Evolutionary conservation across 768 basidiomycete species (phyloP).

Genomic region (Daedaleopsis nitida): DNA sequence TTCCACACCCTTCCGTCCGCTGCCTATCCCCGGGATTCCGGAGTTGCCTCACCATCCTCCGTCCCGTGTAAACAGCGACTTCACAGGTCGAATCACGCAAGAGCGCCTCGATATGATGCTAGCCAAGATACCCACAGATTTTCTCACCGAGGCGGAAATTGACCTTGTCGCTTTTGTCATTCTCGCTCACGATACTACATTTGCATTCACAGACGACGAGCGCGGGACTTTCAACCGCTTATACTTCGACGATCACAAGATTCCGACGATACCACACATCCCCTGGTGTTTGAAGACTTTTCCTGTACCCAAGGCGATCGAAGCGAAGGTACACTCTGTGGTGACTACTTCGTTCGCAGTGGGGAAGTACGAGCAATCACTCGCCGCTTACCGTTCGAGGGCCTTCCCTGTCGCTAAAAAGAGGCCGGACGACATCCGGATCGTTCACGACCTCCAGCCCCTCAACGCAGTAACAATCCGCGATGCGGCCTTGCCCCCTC

Average conservation of each 20-base stretch:
- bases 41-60: too few relatives aligned
- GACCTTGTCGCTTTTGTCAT: constrained; percentile 22
- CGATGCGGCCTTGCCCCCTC: constrained; percentile 19
- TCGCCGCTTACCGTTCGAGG: constrained; percentile 23
- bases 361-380: constrained; percentile 22
- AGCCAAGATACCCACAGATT: constrained; percentile 9
- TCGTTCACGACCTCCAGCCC: constrained; percentile 22
- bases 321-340: constrained; percentile 3
- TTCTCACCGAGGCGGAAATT: constrained; percentile 12
- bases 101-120: constrained; percentile 23
- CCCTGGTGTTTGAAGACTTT: constrained; percentile 35
- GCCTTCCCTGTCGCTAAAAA: constrained; percentile 24
- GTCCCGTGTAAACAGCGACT: constrained; percentile 7
- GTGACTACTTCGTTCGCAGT: constrained; percentile 1
- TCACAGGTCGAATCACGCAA: constrained; percentile 5
- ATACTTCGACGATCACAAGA: constrained; percentile 36
- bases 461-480: constrained; percentile 25
- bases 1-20: constrained; percentile 13
- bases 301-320: constrained; percentile 13
- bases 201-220: constrained; percentile 32
- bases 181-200: constrained; percentile 12
- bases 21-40: constrained; percentile 12
- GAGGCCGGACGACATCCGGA: constrained; percentile 6
- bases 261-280: constrained; percentile 35
- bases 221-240: constrained; percentile 33